Percentiles rank a stretch among this genome's conserved stretches.
phyloP scores from a whole-genome alignment of 345 rosid genomes.

The Boechera stricta region DNA sequence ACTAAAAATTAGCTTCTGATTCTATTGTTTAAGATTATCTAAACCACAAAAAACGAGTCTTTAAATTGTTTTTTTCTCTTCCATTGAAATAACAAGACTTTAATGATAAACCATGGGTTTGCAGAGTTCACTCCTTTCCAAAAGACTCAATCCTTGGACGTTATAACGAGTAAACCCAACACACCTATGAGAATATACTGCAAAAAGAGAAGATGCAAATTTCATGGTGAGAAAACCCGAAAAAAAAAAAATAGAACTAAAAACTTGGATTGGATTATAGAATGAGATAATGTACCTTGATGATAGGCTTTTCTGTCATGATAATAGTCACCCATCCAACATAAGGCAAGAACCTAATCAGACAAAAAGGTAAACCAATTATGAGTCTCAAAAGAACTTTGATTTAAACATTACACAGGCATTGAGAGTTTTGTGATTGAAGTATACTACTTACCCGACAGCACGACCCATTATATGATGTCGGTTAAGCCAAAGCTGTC shows the following conservation, averaged over 20 bases:
- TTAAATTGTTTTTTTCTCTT: background rate
- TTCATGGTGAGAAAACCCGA: background rate
- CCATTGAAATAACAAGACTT: slow-evolving; percentile 24
- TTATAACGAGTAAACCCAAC: slow-evolving; percentile 83
- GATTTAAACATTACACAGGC: background rate
- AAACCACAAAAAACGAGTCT: slow-evolving; percentile 40
- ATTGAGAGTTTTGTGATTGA: slow-evolving; percentile 7
- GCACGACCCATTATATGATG: slow-evolving; percentile 93
- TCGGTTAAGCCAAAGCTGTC: slow-evolving; percentile 86
- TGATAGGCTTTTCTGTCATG: slow-evolving; percentile 93
- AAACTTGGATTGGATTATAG: background rate
- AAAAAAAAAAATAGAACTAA: too few species aligned
- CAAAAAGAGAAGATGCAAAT: slow-evolving; percentile 37
- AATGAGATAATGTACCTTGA: slow-evolving; percentile 59
- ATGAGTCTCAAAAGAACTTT: background rate
- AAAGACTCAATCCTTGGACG: slow-evolving; percentile 73
- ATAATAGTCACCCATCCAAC: slow-evolving; percentile 98
- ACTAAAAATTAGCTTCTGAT: slow-evolving; percentile 38
- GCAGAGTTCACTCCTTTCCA: slow-evolving; percentile 31
- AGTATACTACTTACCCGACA: slow-evolving; percentile 63
- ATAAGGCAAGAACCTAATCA: slow-evolving; percentile 78
- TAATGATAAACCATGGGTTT: slow-evolving; percentile 5
- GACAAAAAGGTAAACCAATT: background rate
- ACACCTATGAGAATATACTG: slow-evolving; percentile 90
- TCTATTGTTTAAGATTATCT: slow-evolving; percentile 34